Evolutionary conservation across 441 rosid genomes (phyloP).

Genomic region (Eruca vesicaria): DNA sequence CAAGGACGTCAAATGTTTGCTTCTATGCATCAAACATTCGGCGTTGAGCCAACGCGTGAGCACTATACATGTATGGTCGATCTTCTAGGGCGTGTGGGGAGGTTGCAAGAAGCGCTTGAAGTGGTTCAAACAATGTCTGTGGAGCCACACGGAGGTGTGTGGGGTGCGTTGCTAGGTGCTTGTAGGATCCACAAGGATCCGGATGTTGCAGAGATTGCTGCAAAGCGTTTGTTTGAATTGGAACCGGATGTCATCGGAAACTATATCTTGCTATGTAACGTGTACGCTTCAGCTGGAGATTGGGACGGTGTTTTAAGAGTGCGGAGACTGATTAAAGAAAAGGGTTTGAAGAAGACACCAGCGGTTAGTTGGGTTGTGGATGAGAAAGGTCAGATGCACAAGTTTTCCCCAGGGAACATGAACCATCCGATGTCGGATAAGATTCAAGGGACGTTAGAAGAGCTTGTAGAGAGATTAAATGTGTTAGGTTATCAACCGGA

Average conservation of each 20-base stretch:
- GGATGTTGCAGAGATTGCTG: constrained; percentile 71
- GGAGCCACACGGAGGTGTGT: constrained; percentile 63
- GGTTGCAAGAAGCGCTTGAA: constrained; percentile 64
- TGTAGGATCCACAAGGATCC: constrained; percentile 67
- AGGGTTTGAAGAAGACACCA: constrained; percentile 70
- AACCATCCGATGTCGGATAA: constrained; percentile 54
- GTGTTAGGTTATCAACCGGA: constrained; percentile 55
- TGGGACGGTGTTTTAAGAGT: constrained; percentile 55
- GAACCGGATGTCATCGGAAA: constrained; percentile 72
- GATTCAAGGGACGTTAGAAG: constrained; percentile 50
- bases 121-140: constrained; percentile 53
- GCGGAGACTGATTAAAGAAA: constrained; percentile 53
- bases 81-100: constrained; percentile 75
- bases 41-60: constrained; percentile 56
- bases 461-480: constrained; percentile 44
- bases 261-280: constrained; percentile 67
- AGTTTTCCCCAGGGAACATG: constrained; percentile 65
- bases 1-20: constrained; percentile 62
- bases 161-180: constrained; percentile 95
- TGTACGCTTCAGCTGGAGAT: constrained; percentile 62
- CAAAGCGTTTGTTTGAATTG: constrained; percentile 61
- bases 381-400: constrained; percentile 56
- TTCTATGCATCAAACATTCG: constrained; percentile 53
- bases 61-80: constrained; percentile 83
- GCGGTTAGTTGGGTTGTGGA: constrained; percentile 79